Evolutionary conservation across 805 yeast species (phyloP), one percentile per base, ranked within the genome.

Genomic region (Dipodascus geniculatus): DNA sequence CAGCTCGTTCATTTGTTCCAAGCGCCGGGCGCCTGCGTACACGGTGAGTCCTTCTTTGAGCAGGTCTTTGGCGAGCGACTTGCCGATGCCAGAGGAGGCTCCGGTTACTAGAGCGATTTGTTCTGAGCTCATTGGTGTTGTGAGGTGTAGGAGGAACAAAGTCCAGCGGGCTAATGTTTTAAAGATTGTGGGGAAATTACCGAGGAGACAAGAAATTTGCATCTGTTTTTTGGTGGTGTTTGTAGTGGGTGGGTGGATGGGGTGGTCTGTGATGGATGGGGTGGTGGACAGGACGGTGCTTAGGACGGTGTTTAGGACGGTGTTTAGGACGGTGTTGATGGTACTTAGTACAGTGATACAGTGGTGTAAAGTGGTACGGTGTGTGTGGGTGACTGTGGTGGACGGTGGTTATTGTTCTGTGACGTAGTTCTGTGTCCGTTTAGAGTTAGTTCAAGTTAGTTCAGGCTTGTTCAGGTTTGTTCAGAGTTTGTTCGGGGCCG

Each of bases 21-120:
- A 60, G 58, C 88, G 75, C 65, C 95, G 74, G 1, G 93, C 89
- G 54, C 85, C 82, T 0, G 90, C 90, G 63, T 78, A 84, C 0
- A 85, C 88, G n/a, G 49, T 23, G 31, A 49, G 54, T 11, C 53
- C 55, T 23, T 48, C 31, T 22, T 17, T 17, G 17, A 28, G 31
- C 8, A 55, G 54, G 19, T 55, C 51, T 42, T 51, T 57, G 35
- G 60, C 60, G 14, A 57, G 51, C 4, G 58, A 50, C 22, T 57
- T 57, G 33, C 60, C 60, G 35, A 57, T 57, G 2, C 60, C 60
- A 9, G 60, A 54, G 2, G 58, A 56, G 53, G 55, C 51, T 17
- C 60, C 60, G 4, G 60, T 56, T 22, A 57, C 53, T 11, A 57
- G 42, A 11, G 48, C 55, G 17, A 38, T 6, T 38, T 38, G 33